phyloP scores from a whole-genome alignment of 2,329 filamentous ascomycete genomes.

The Phoma sp. region DNA sequence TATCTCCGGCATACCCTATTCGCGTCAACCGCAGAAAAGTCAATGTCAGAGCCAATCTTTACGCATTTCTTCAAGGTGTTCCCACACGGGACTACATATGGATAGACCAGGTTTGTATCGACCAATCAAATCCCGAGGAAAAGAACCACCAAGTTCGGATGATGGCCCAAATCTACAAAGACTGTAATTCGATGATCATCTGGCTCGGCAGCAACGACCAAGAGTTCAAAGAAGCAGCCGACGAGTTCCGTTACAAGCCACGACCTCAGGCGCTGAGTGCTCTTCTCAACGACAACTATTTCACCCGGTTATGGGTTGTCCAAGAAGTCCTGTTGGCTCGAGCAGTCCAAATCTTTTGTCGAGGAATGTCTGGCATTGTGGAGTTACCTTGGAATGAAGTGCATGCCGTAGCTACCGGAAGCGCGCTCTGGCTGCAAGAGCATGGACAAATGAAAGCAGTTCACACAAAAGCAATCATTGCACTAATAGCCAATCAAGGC shows the following conservation, averaged over 20 bases:
- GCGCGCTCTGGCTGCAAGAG: neutral
- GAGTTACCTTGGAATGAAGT: neutral
- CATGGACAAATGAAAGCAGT: neutral
- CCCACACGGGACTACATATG: neutral
- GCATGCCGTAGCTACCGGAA: neutral
- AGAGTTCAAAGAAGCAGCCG: neutral
- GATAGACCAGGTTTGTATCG: slow-evolving; percentile 11
- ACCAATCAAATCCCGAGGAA: slow-evolving; percentile 4
- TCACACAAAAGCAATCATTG: neutral
- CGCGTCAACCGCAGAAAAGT: neutral
- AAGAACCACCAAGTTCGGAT: slow-evolving; percentile 6
- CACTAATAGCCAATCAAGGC: neutral
- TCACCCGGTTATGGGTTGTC: neutral
- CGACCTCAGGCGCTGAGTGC: neutral
- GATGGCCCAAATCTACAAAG: slow-evolving; percentile 4
- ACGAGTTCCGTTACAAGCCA: neutral
- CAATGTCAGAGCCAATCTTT: neutral
- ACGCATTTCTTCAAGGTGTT: neutral
- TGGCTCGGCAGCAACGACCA: neutral
- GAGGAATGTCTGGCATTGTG: neutral
- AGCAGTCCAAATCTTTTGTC: neutral
- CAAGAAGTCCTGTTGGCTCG: neutral
- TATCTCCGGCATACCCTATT: neutral
- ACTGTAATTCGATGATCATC: neutral
- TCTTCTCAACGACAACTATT: neutral